Evolutionary conservation across 495 filamentous ascomycete genomes (phyloP).

Genomic region (Penicillium odoratum): DNA sequence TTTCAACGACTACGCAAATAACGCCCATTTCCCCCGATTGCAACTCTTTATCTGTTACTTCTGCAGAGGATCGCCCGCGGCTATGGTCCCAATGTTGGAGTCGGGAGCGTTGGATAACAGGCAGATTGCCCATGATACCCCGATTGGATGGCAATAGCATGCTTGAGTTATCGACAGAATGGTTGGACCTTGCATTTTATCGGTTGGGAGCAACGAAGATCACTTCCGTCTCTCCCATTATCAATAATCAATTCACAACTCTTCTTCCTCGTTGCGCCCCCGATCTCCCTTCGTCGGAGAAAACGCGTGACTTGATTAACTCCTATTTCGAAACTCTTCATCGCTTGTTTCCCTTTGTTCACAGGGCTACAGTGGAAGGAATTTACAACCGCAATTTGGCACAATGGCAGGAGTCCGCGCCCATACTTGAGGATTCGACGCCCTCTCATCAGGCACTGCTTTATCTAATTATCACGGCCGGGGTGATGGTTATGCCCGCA

Average conservation of each 20-base stretch:
- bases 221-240: conserved; percentile 9
- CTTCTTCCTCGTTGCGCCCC: background rate
- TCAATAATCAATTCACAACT: background rate
- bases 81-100: conserved; percentile 16
- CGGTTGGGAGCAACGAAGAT: conserved; percentile 6
- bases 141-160: conserved; percentile 13
- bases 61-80: conserved; percentile 3
- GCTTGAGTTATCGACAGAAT: conserved; percentile 16
- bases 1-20: background rate
- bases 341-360: background rate
- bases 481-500: background rate
- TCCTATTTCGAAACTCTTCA: background rate
- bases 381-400: too few species aligned
- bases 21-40: background rate
- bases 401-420: too few species aligned
- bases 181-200: conserved; percentile 18
- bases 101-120: conserved; percentile 17
- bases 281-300: background rate
- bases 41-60: background rate
- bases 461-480: background rate
- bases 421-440: background rate
- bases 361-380: background rate
- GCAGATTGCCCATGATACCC: conserved; percentile 15
- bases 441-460: background rate
- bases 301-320: background rate